Base-by-base conservation (phyloP, 2,329 filamentous ascomycete genomes). In the Claviceps sp. region DNA sequence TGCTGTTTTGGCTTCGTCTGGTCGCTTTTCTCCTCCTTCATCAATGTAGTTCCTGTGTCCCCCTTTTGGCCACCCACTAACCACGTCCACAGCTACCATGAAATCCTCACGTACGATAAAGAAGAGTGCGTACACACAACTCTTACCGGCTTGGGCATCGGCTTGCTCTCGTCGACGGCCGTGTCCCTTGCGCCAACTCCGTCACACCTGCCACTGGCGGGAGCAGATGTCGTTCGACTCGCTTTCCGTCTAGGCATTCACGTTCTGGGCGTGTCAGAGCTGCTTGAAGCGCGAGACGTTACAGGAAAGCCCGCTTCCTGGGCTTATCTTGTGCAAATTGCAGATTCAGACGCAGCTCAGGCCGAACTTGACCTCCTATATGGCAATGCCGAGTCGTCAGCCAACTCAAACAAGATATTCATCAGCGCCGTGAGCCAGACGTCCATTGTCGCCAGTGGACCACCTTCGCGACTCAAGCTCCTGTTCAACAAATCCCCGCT, bases 231-330 rank as follows among this genome's bases (percentile, higher is more conserved):
- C 1, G 58, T 74, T 2, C 63, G 71, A 0, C 37, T 67, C 1
- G 70, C 75, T 1, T 76, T 77, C 53, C 65, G 73, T 1, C 60
- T 77, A 3, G 73, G 73, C 1, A 58, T 75, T 2, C 58, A 66
- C 4, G 72, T 76, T 0, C 55, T 67, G n/a, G 60, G 63, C 2
- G 60, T 74, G 1, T 75, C 73, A 0, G 58, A 67, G 38, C 66
- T 69, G 24, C 55, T 77, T 4, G 62, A 76, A 53, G 52, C 68
- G 16, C 65, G 62, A 2, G 63, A 66, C 18, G 2, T 37, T 6
- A 16, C 51, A 20, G 55, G 52, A 3, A 38, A 54, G 1, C 55
- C 56, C 0, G 66, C 70, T 24, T 65, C 59, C 22, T 74, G 71
- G 71, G 70, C 72, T 0, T 70, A 68, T 47, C 68, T 73, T 1